Evolutionary conservation across 805 yeast genomes (phyloP).

Genomic region (Yarrowia hollandica): DNA sequence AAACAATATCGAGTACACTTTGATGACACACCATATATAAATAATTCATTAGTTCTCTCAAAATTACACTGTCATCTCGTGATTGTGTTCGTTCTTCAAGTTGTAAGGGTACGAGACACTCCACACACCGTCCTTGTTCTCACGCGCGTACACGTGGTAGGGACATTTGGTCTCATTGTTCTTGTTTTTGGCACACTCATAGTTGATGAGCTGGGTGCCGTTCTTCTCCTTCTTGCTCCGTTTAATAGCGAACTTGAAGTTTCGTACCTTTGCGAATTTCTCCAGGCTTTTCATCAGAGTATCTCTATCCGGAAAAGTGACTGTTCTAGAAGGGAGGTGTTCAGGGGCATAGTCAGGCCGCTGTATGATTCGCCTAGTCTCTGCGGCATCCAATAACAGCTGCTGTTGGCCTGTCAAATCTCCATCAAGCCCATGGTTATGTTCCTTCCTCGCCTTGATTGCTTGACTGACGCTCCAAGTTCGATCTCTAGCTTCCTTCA

Average conservation of each 20-base stretch:
- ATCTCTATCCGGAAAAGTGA: background rate
- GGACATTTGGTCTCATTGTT: background rate
- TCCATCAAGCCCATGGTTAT: background rate
- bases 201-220: background rate
- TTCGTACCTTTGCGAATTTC: background rate
- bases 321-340: background rate
- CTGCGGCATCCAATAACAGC: background rate
- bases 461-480: constrained; percentile 10
- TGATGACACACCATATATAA: too few species aligned
- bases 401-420: background rate
- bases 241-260: constrained; percentile 5
- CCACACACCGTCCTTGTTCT: constrained; percentile 11
- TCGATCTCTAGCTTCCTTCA: background rate
- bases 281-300: background rate
- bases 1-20: too few species aligned
- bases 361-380: constrained; percentile 4
- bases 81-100: constrained; percentile 4
- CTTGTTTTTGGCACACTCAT: background rate
- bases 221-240: constrained; percentile 10
- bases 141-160: constrained; percentile 1
- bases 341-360: constrained; percentile 8
- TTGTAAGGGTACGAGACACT: background rate
- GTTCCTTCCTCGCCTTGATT: background rate
- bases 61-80: background rate
- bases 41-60: too few species aligned